Conservation (phyloP, 2,329 filamentous ascomycete genomes). For the Saccharata proteae region DNA sequence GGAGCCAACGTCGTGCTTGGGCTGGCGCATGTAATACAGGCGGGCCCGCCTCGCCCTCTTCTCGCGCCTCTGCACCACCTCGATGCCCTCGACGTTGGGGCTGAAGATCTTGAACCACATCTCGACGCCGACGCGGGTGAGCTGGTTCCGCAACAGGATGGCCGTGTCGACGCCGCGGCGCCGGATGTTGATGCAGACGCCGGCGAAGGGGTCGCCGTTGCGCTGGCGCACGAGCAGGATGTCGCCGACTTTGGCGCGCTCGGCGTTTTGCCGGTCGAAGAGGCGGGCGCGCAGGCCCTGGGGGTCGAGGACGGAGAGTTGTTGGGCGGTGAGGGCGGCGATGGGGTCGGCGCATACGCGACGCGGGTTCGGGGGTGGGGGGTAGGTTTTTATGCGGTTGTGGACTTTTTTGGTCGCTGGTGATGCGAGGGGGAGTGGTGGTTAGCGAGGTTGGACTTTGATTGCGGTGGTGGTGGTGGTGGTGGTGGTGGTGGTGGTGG, state of each 20-base stretch:
- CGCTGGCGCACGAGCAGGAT: constrained; percentile 81
- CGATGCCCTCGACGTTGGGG: constrained; percentile 78
- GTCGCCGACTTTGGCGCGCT: constrained; percentile 74
- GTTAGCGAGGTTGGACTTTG: constrained; percentile 11
- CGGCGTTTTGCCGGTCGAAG: constrained; percentile 65
- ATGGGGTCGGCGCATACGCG: constrained; percentile 55
- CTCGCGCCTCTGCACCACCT: constrained; percentile 76
- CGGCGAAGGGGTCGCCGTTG: constrained; percentile 78
- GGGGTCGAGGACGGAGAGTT: constrained; percentile 69
- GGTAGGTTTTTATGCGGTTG: constrained; percentile 39
- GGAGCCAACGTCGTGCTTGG: constrained; percentile 25
- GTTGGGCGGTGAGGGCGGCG: constrained; percentile 50
- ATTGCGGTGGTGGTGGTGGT: not conserved
- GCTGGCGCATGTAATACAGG: constrained; percentile 74
- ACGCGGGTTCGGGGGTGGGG: constrained; percentile 43
- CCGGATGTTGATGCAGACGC: constrained; percentile 78
- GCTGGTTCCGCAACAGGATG: constrained; percentile 71
- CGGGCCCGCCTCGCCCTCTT: constrained; percentile 80
- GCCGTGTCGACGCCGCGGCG: constrained; percentile 77
- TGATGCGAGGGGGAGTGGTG: not conserved
- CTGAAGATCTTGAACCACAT: constrained; percentile 97
- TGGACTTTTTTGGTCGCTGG: constrained; percentile 12
- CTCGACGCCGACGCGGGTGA: constrained; percentile 81
- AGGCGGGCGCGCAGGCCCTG: constrained; percentile 70
- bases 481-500: not conserved